Percentiles rank a stretch among this genome's conserved stretches.
phyloP scores from a whole-genome alignment of 2,329 filamentous ascomycete genomes.

The Dactylellina sp. region DNA sequence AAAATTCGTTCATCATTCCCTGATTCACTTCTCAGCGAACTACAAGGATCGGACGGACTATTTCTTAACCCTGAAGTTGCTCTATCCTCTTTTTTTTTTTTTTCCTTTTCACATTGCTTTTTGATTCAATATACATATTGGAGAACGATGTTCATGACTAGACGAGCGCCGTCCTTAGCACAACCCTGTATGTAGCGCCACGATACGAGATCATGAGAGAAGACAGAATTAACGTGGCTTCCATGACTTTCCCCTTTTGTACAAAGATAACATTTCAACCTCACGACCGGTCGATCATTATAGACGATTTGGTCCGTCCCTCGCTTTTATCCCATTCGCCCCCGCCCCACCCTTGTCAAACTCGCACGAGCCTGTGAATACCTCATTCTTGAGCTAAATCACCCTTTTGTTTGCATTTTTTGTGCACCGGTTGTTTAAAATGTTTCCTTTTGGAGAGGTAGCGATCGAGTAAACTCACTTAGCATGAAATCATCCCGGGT shows the following conservation, averaged over 20 bases:
- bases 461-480: background rate
- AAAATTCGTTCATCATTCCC: background rate
- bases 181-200: slow-evolving; percentile 17
- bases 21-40: slow-evolving; percentile 4
- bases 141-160: slow-evolving; percentile 19
- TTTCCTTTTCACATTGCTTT: slow-evolving; percentile 24
- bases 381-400: no score
- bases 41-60: slow-evolving; percentile 8
- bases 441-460: slow-evolving; percentile 2
- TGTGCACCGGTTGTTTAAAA: no score
- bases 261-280: slow-evolving; percentile 16
- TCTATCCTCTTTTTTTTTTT: slow-evolving; percentile 1
- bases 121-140: slow-evolving; percentile 25
- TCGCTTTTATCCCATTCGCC: slow-evolving; percentile 5
- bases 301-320: slow-evolving; percentile 27
- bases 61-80: background rate
- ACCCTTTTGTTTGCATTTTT: no score
- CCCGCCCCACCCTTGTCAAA: no score
- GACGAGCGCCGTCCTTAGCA: slow-evolving; percentile 20
- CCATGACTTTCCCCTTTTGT: slow-evolving; percentile 10
- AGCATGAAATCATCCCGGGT: no score
- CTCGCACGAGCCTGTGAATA: no score
- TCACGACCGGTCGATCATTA: slow-evolving; percentile 23
- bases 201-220: slow-evolving; percentile 20
- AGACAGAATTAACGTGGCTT: slow-evolving; percentile 5